Percentiles rank a stretch among this genome's conserved stretches.
These are phyloP conservation scores for Calonectria leucothoes DNA, from an alignment of 2,329 filamentous ascomycete species.

Conservation along the genomic window DNA sequence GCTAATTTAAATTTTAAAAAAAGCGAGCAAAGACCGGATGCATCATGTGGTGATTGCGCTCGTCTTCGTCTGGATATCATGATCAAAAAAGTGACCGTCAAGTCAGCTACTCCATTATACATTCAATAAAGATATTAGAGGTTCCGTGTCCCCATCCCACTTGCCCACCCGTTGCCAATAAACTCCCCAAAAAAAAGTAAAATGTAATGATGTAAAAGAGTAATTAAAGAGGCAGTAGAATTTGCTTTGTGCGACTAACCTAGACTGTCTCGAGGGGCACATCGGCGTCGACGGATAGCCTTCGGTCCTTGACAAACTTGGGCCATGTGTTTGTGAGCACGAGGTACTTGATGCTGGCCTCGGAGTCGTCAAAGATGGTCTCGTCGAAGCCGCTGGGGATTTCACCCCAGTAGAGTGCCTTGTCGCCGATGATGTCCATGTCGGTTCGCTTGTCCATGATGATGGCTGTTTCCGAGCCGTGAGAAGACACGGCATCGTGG, in stretches of 20 bases:
- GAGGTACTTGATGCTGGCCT: slow-evolving; percentile 73
- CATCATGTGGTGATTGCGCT: neutral
- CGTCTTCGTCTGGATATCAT: slow-evolving; percentile 16
- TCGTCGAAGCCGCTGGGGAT: slow-evolving; percentile 64
- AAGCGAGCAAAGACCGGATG: slow-evolving; percentile 3
- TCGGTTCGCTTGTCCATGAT: slow-evolving; percentile 26
- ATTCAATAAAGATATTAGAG: slow-evolving; percentile 6
- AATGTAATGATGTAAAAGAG: neutral
- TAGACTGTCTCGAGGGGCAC: slow-evolving; percentile 35
- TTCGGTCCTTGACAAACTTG: slow-evolving; percentile 62
- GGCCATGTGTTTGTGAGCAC: slow-evolving; percentile 79
- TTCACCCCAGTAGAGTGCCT: slow-evolving; percentile 53
- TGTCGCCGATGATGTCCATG: slow-evolving; percentile 36
- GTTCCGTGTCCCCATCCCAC: neutral
- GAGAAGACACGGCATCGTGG: slow-evolving; percentile 30
- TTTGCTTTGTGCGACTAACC: neutral
- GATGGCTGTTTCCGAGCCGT: slow-evolving; percentile 41
- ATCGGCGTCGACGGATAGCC: slow-evolving; percentile 47
- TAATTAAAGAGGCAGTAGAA: neutral
- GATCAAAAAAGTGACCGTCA: slow-evolving; percentile 13
- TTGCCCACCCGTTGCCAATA: neutral
- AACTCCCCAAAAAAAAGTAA: neutral
- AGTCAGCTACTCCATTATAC: slow-evolving; percentile 16
- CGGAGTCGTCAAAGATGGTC: slow-evolving; percentile 69
- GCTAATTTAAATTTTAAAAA: slow-evolving; percentile 1